phyloP scores from a whole-genome alignment of 768 basidiomycete species.

The Serendipita sp. region DNA sequence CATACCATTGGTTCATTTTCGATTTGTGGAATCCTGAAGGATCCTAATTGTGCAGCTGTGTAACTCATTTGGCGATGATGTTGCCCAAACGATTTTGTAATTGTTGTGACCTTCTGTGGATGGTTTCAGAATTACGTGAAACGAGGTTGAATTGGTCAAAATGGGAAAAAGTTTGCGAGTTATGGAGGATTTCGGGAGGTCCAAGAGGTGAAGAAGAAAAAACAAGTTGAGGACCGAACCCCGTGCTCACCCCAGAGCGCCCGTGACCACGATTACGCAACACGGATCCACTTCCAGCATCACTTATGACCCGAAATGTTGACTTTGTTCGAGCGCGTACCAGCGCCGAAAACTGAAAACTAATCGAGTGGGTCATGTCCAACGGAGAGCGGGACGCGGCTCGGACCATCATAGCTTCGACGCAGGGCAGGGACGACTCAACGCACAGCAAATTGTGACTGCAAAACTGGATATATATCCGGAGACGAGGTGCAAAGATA shows the following conservation, averaged over 20 bases:
- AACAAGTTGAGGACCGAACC: no score
- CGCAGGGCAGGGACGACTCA: no score
- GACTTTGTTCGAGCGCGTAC: background rate
- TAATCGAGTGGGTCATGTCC: no score
- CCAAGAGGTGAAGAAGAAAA: no score
- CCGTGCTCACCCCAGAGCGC: background rate
- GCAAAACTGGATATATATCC: background rate
- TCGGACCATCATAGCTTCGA: background rate
- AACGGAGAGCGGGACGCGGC: background rate
- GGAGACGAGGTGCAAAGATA: background rate
- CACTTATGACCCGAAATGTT: background rate
- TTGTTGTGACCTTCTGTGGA: background rate
- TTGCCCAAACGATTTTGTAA: background rate
- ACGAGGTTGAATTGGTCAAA: no score
- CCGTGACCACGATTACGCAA: background rate
- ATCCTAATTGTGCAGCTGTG: slow-evolving; percentile 48
- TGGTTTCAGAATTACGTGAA: no score
- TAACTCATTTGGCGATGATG: background rate
- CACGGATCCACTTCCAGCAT: background rate
- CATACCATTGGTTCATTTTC: slow-evolving; percentile 93
- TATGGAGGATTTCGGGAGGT: no score
- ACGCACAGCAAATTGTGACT: background rate
- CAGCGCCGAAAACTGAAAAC: no score
- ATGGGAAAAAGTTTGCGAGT: no score
- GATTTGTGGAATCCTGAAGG: slow-evolving; percentile 71